A percentile compares a stretch with the other conserved stretches of the same genome.
Conservation (phyloP, 2,329 filamentous ascomycete species). For the Corniculantispora saksenae region DNA sequence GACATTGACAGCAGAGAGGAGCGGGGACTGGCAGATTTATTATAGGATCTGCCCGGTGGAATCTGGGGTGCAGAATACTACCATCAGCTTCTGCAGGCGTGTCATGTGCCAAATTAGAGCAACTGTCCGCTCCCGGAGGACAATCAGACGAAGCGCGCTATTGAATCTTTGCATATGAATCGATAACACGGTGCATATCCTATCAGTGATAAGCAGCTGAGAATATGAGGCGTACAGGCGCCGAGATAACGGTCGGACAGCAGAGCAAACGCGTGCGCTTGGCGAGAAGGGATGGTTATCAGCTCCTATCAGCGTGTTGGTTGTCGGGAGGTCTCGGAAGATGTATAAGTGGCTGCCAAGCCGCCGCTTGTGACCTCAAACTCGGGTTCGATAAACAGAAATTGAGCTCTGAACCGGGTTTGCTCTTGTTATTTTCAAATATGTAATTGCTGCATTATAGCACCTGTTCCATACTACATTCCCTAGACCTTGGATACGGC, state of each 20-base stretch:
- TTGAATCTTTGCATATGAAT: slow-evolving; percentile 3
- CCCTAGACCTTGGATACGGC: background rate
- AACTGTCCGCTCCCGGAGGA: background rate
- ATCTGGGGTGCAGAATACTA: background rate
- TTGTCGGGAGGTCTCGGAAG: slow-evolving; percentile 8
- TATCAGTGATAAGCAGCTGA: slow-evolving; percentile 14
- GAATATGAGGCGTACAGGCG: slow-evolving; percentile 6
- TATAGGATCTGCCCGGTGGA: background rate
- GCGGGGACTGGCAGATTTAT: slow-evolving; percentile 5
- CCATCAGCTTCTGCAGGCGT: background rate
- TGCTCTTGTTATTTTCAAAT: too few species aligned
- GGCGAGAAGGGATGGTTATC: background rate
- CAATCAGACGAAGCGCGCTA: background rate
- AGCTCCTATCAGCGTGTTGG: slow-evolving; percentile 14
- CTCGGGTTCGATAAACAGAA: too few species aligned
- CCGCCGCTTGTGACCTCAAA: background rate
- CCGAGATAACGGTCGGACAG: background rate
- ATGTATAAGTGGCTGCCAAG: background rate
- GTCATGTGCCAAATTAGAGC: background rate
- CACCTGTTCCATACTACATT: background rate
- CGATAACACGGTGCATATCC: background rate
- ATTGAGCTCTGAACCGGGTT: too few species aligned
- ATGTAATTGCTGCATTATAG: too few species aligned
- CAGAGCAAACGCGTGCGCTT: background rate
- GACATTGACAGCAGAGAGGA: background rate